Evolutionary conservation across 2,329 filamentous ascomycete genomes (phyloP), one percentile per base, ranked within the genome.

Genomic region (Myriosclerotinia duriaeana): DNA sequence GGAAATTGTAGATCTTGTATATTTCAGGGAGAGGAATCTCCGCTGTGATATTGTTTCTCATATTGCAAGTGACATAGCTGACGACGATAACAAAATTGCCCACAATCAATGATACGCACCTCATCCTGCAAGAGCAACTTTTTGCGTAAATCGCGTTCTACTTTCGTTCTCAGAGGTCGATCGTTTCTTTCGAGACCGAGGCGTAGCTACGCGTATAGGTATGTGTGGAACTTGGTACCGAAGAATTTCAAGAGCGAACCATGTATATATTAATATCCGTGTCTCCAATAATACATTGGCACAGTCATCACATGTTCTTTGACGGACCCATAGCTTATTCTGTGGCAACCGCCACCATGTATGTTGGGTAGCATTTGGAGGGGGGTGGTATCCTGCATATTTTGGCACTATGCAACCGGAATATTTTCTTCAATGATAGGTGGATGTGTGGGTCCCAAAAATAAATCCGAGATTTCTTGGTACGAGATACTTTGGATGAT

Each of bases 301-400:
- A 58, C n/a, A 65, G 12, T 53, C 42, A 59, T 34, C 40, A 65
- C 42, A 65, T 65, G 63, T 48, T 60, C 34, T 38, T 48, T 26
- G 5, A 59, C 42, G 36, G 44, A 38, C 44, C 52, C 63, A 42
- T 17, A 34, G 11, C 7, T 59, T 40, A 46, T 52, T 48, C 17
- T 65, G 42, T 52, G 42, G 53, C 17, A 48, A 50, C 38, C 42
- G 63, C 63, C 63, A 65, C 63, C 44, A 50, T 34, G n/a, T 40
- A 42, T 59, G 38, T 52, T 65, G n/a, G 46, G 52, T 50, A 17
- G 36, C 42, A 20, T 60, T n/a, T 14, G 26, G 26, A n/a, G 22
- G 38, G 50, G 30, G 4, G 30, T 34, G 6, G 36, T 36, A 20
- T 46, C 11, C 5, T 44, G 30, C 42, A 56, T 58, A 34, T 65